These are phyloP conservation scores for Acorus calamus DNA, from an alignment of 106 monocot genomes.

Conservation along the genomic window DNA sequence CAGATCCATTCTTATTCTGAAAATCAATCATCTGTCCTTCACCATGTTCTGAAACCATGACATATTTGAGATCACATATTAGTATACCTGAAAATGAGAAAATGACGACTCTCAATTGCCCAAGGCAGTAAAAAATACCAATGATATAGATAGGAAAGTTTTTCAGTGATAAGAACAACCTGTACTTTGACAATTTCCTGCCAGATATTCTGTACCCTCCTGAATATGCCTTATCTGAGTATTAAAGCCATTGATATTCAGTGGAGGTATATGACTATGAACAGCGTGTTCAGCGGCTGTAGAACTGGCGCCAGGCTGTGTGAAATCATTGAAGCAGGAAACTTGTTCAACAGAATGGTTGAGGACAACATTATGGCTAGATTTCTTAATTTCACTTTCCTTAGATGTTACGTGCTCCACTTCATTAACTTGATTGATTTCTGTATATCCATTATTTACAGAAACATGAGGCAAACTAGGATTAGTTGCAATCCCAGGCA, in stretches of 20 bases:
- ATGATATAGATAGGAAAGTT: too few relatives aligned
- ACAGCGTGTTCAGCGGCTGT: constrained; percentile 2
- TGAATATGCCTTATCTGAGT: constrained; percentile 2
- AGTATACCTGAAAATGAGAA: too few relatives aligned
- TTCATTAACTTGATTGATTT: constrained; percentile 3
- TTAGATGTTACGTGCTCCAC: neutral
- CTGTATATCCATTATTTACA: neutral
- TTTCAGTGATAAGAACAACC: constrained; percentile 10
- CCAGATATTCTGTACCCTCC: constrained; percentile 4
- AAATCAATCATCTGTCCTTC: constrained; percentile 22
- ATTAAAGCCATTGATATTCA: constrained; percentile 3
- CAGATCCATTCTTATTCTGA: constrained; percentile 23
- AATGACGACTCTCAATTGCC: too few relatives aligned
- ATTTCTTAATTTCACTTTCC: constrained; percentile 2
- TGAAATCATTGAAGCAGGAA: constrained; percentile 4
- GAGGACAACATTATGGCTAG: constrained; percentile 1
- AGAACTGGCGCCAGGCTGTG: constrained; percentile 6
- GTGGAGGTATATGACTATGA: constrained; percentile 6
- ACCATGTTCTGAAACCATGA: constrained; percentile 11
- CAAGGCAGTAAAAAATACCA: too few relatives aligned
- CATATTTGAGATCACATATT: too few relatives aligned
- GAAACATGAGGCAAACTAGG: constrained; percentile 4
- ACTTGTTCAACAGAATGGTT: neutral
- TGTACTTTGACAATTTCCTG: constrained; percentile 6
- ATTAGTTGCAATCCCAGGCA: neutral